Percentiles rank a stretch among this genome's conserved stretches.
Conservation (phyloP, 2,329 filamentous ascomycete genomes). For the Cytospora mali region DNA sequence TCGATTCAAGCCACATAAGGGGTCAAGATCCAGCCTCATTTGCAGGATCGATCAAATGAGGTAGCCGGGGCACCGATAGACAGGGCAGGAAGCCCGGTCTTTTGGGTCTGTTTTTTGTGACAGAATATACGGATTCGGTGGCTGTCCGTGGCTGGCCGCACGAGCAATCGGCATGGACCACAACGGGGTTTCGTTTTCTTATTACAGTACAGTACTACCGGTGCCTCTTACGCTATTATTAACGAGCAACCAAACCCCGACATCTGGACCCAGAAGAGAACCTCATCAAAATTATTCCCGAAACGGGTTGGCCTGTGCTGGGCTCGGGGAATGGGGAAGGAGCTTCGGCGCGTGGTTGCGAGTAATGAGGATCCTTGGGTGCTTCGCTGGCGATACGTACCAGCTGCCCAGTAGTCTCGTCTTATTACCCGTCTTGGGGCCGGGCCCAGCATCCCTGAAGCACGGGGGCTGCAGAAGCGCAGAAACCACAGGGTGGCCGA, state of each 20-base stretch:
- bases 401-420: not conserved
- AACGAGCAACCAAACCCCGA: constrained; percentile 3
- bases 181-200: constrained; percentile 8
- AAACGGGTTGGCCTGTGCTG: constrained; percentile 16
- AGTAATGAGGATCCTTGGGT: constrained; percentile 17
- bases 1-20: constrained; percentile 7
- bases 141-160: constrained; percentile 21
- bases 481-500: constrained; percentile 19
- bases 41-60: not conserved
- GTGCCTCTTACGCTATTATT: no score
- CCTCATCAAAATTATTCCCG: constrained; percentile 16
- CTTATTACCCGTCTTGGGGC: constrained; percentile 21
- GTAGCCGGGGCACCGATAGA: constrained; percentile 11
- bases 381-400: constrained; percentile 1
- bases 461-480: constrained; percentile 21
- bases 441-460: constrained; percentile 23
- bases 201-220: no score
- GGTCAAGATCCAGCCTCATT: constrained; percentile 12
- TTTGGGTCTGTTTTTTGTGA: not conserved
- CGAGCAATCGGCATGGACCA: constrained; percentile 23
- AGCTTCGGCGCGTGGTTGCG: constrained; percentile 19
- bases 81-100: constrained; percentile 5
- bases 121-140: constrained; percentile 22
- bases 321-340: constrained; percentile 9
- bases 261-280: constrained; percentile 14